Evolutionary conservation across 495 filamentous ascomycete genomes (phyloP).

Genomic region (Penicillium soppii): DNA sequence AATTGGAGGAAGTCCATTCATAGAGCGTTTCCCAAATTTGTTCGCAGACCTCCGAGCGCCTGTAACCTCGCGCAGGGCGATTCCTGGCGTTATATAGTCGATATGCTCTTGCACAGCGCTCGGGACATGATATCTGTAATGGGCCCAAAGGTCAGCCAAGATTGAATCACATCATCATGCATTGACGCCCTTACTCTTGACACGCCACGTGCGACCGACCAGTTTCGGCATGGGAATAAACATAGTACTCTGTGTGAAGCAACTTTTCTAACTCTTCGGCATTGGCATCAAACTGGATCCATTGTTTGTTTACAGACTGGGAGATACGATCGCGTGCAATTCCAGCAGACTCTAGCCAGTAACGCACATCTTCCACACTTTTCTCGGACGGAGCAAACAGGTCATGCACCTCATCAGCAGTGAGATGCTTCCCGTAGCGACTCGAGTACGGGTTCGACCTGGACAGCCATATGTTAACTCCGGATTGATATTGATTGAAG

Average conservation of each 20-base stretch:
- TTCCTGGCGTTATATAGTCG: conserved; percentile 57
- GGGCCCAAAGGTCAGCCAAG: conserved; percentile 3
- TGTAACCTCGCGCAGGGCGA: conserved; percentile 28
- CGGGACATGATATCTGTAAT: conserved; percentile 54
- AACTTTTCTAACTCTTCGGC: conserved; percentile 53
- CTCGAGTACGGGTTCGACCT: conserved; percentile 44
- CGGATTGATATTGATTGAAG: not conserved
- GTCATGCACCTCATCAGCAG: conserved; percentile 45
- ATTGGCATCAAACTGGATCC: conserved; percentile 55
- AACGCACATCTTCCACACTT: conserved; percentile 40
- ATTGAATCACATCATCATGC: not conserved
- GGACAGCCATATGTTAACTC: not conserved
- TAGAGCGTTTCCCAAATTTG: conserved; percentile 12
- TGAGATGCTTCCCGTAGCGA: conserved; percentile 53
- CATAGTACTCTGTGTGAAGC: conserved; percentile 56
- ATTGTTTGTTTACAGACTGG: conserved; percentile 48
- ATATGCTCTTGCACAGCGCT: conserved; percentile 48
- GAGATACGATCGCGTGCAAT: conserved; percentile 44
- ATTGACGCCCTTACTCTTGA: conserved; percentile 28
- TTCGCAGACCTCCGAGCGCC: conserved; percentile 1
- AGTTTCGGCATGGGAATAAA: conserved; percentile 49
- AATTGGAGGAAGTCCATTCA: conserved; percentile 14
- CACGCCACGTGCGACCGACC: conserved; percentile 51
- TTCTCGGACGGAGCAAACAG: conserved; percentile 48
- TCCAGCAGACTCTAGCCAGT: conserved; percentile 52